Conservation (phyloP, 2,329 filamentous ascomycete genomes). For the Hymenoscyphus fructigenus region DNA sequence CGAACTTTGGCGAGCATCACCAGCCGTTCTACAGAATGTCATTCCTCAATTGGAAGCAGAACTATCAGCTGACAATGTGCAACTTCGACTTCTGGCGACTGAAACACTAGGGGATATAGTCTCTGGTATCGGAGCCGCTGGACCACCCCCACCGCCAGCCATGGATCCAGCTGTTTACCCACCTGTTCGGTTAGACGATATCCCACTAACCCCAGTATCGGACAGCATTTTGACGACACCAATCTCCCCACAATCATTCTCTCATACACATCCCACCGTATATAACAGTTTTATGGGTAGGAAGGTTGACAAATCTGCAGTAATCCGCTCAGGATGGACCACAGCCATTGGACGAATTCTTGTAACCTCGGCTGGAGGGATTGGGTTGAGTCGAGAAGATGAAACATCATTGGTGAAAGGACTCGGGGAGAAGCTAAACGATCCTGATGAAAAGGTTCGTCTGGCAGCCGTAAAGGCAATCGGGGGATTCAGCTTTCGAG, state of each 20-base stretch:
- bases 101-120: slow-evolving; percentile 95
- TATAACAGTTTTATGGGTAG: slow-evolving; percentile 85
- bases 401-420: slow-evolving; percentile 72
- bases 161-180: slow-evolving; percentile 86
- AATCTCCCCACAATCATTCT: slow-evolving; percentile 84
- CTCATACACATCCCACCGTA: slow-evolving; percentile 72
- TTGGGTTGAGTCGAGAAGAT: slow-evolving; percentile 81
- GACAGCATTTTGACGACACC: slow-evolving; percentile 72
- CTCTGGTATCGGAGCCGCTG: slow-evolving; percentile 87
- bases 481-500: slow-evolving; percentile 74
- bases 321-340: slow-evolving; percentile 84
- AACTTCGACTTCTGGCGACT: slow-evolving; percentile 82
- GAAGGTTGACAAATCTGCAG: slow-evolving; percentile 79
- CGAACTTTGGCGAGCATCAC: slow-evolving; percentile 91
- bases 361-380: slow-evolving; percentile 86
- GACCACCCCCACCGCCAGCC: slow-evolving; percentile 68
- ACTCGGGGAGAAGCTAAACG: slow-evolving; percentile 77
- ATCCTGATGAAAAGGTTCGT: slow-evolving; percentile 88
- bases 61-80: slow-evolving; percentile 82
- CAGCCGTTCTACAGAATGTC: slow-evolving; percentile 85
- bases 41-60: slow-evolving; percentile 93
- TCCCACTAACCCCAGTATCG: slow-evolving; percentile 52
- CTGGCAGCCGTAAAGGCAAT: slow-evolving; percentile 85
- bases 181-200: slow-evolving; percentile 64
- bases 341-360: slow-evolving; percentile 82